Percentiles rank a stretch among this genome's conserved stretches.
These are phyloP conservation scores for Hygrophoropsis aurantiaca DNA, from an alignment of 768 basidiomycete species.

Conservation along the genomic window DNA sequence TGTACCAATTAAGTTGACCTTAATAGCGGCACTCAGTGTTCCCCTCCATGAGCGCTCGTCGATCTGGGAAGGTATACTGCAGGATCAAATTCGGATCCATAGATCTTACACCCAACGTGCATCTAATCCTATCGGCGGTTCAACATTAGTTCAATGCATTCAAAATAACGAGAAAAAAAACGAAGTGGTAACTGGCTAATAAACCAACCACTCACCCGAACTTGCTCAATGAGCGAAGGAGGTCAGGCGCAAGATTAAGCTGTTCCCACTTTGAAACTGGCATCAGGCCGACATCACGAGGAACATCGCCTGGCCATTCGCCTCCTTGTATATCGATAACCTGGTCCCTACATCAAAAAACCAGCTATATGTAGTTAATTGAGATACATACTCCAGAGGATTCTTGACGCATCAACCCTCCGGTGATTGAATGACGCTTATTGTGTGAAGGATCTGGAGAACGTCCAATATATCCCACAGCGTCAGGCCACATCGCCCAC, in stretches of 20 bases:
- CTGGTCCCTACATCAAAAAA: conserved; percentile 35
- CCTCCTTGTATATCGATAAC: conserved; percentile 56
- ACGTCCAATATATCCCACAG: conserved; percentile 34
- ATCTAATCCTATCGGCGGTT: no score
- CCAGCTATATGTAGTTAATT: conserved; percentile 6
- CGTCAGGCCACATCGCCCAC: conserved; percentile 63
- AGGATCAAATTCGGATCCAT: no score
- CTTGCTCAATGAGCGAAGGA: conserved; percentile 85
- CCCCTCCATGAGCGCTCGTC: no score
- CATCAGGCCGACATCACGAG: conserved; percentile 74
- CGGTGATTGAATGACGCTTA: conserved; percentile 76
- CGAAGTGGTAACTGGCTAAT: no score
- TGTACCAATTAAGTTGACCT: no score
- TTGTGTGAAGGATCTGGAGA: conserved; percentile 48
- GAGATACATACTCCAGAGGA: conserved; percentile 61
- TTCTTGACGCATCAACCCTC: conserved; percentile 66
- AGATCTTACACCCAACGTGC: no score
- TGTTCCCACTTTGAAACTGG: conserved; percentile 99
- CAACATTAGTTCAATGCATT: no score
- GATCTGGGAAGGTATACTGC: no score
- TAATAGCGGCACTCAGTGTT: no score
- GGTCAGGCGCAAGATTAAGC: conserved; percentile 78
- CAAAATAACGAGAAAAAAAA: no score
- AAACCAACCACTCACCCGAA: conserved; percentile 71
- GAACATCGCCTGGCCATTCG: conserved; percentile 49